Conservation (phyloP, 192 early-diverging fungal genomes). For the Backusella mclennaniae region DNA sequence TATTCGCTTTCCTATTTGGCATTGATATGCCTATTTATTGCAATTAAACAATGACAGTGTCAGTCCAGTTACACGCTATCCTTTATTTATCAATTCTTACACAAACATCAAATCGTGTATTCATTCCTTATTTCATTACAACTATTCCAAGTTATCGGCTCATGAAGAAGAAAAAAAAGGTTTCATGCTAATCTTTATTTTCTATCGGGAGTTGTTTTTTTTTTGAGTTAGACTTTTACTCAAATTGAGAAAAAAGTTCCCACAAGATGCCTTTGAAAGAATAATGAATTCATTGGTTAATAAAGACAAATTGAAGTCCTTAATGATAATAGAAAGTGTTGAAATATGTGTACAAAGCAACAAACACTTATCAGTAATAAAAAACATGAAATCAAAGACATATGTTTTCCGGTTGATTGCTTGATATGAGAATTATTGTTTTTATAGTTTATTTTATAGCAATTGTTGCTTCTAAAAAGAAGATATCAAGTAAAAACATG, state of each 20-base stretch:
- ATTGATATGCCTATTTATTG: neutral
- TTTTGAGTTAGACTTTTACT: neutral
- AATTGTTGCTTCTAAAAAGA: neutral
- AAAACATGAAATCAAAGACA: neutral
- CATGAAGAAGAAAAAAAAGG: neutral
- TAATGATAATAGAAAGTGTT: too few species aligned
- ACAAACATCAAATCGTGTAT: neutral
- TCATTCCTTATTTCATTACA: neutral
- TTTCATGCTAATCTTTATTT: neutral
- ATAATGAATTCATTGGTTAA: neutral
- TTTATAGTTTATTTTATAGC: neutral
- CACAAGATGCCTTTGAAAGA: neutral
- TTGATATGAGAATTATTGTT: neutral
- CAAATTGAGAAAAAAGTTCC: neutral
- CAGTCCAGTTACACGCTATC: too few species aligned
- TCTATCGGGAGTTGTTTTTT: neutral
- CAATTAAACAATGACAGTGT: neutral
- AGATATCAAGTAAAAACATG: neutral
- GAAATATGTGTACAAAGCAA: neutral
- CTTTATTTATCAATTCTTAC: neutral
- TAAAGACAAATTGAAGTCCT: neutral
- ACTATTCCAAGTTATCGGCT: neutral
- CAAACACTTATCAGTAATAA: neutral
- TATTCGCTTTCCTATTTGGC: neutral
- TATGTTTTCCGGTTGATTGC: neutral